Evolutionary conservation across 495 filamentous ascomycete genomes (phyloP).

Genomic region (Talaromyces stipitatus): DNA sequence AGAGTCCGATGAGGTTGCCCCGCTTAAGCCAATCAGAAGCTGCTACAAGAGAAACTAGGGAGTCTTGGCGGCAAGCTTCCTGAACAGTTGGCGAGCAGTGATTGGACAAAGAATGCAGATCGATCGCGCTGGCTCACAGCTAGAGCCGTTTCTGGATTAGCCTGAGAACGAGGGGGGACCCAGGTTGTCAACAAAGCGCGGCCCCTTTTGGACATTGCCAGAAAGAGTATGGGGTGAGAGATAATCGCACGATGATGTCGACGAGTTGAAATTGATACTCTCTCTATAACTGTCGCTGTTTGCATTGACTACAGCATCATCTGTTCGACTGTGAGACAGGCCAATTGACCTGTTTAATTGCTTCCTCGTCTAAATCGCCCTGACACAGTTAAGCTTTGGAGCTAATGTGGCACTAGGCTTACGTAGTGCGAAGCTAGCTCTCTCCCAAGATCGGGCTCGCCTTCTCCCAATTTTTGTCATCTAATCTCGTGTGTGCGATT

Average conservation of each 20-base stretch:
- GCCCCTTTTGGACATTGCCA: no score
- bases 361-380: not conserved
- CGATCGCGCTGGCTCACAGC: no score
- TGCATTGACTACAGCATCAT: not conserved
- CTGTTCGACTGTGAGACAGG: not conserved
- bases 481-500: not conserved
- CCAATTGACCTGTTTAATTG: not conserved
- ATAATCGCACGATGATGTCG: conserved; percentile 4
- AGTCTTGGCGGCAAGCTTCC: not conserved
- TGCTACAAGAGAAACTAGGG: not conserved
- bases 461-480: not conserved
- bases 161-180: no score
- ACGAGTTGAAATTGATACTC: no score
- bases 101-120: not conserved
- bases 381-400: not conserved
- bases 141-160: not conserved
- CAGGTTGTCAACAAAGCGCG: not conserved
- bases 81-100: not conserved
- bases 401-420: not conserved
- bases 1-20: no score
- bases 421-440: not conserved
- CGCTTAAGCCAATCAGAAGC: not conserved
- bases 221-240: no score
- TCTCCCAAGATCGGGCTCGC: not conserved
- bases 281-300: no score